Evolutionary conservation across 1,139 yeast species (phyloP).

Genomic region (Kazachstania sp.): DNA sequence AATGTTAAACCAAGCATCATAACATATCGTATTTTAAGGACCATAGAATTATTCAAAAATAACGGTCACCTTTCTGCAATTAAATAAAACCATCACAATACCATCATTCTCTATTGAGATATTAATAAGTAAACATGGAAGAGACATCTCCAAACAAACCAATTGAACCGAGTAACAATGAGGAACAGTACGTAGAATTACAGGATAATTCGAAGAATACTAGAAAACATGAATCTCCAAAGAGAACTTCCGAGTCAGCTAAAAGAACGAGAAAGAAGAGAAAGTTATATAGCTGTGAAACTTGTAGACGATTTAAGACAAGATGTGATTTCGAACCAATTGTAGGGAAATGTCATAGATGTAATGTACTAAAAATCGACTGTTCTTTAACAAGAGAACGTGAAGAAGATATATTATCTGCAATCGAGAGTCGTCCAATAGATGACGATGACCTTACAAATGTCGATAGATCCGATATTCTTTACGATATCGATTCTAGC

Average conservation of each 20-base stretch:
- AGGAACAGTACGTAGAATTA: too few species aligned
- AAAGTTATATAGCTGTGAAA: conserved; percentile 40
- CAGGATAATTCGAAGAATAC: too few species aligned
- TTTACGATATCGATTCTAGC: neutral
- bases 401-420: conserved; percentile 8
- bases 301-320: conserved; percentile 47
- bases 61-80: too few species aligned
- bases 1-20: too few species aligned
- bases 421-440: neutral
- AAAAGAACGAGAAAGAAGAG: conserved; percentile 34
- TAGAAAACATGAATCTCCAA: neutral
- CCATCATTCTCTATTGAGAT: too few species aligned
- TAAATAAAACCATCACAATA: too few species aligned
- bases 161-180: too few species aligned
- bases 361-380: conserved; percentile 37
- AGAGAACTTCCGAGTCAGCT: neutral
- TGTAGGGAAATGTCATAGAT: conserved; percentile 41
- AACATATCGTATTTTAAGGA: too few species aligned
- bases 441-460: neutral
- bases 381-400: conserved; percentile 39
- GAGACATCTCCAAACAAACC: too few species aligned
- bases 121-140: too few species aligned
- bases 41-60: too few species aligned
- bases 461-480: neutral
- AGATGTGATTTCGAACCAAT: conserved; percentile 42